Conservation (phyloP, 805 yeast genomes). For the Candida manassasensis region DNA sequence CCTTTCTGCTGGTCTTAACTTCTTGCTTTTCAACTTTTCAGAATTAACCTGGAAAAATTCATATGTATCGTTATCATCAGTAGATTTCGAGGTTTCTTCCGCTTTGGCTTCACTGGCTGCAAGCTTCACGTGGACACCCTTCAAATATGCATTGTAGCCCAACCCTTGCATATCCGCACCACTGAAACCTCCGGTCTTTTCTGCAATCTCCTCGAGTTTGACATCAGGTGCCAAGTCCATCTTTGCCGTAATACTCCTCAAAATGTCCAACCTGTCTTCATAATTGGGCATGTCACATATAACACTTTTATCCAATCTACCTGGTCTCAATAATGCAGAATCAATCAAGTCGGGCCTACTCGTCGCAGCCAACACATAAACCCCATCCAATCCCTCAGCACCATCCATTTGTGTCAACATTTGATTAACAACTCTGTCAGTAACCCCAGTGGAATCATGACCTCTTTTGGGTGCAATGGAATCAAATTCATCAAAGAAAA, state of each 20-base stretch:
- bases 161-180: conserved; percentile 96
- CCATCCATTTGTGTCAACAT: conserved; percentile 98
- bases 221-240: conserved; percentile 54
- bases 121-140: conserved; percentile 73
- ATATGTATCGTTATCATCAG: conserved; percentile 12
- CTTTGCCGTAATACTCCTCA: conserved; percentile 52
- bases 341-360: conserved; percentile 94
- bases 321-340: conserved; percentile 91
- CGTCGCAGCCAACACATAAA: conserved; percentile 93
- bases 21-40: conserved; percentile 20
- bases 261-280: conserved; percentile 70
- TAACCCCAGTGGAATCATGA: conserved; percentile 95
- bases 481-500: conserved; percentile 94
- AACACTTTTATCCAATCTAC: conserved; percentile 88
- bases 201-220: conserved; percentile 52
- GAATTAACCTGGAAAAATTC: conserved; percentile 44
- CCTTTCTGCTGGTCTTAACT: conserved; percentile 36
- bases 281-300: conserved; percentile 80
- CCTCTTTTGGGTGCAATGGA: conserved; percentile 98
- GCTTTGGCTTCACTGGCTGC: conserved; percentile 31
- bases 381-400: conserved; percentile 96
- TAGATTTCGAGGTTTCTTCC: conserved; percentile 12
- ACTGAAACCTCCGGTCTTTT: conserved; percentile 67
- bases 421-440: conserved; percentile 96
- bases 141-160: conserved; percentile 84